A percentile compares a stretch with the other conserved stretches of the same genome.
phyloP scores from a whole-genome alignment of 306 rosid genomes.

The Lupinus albus region DNA sequence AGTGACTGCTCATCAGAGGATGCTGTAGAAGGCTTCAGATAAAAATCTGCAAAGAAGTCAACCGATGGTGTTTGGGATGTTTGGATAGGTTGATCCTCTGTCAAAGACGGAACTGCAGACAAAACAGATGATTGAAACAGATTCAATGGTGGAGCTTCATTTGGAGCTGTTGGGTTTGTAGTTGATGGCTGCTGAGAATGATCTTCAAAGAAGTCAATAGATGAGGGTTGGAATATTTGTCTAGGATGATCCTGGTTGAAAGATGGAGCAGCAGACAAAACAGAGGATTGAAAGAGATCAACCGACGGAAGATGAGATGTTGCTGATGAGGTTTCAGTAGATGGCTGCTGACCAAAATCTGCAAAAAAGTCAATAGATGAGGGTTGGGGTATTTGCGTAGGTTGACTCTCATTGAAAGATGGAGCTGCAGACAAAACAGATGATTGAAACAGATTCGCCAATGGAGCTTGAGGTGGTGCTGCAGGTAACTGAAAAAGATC shows the following conservation, averaged over 20 bases:
- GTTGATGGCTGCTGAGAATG: slow-evolving; percentile 44
- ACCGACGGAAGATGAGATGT: slow-evolving; percentile 30
- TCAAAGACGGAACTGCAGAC: slow-evolving; percentile 39
- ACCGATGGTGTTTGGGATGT: slow-evolving; percentile 43
- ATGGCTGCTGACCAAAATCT: slow-evolving; percentile 41
- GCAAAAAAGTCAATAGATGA: slow-evolving; percentile 51
- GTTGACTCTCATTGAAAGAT: slow-evolving; percentile 36
- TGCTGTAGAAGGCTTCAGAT: slow-evolving; percentile 49
- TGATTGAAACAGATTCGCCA: slow-evolving; percentile 47
- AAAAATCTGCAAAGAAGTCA: slow-evolving; percentile 47
- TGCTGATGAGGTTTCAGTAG: slow-evolving; percentile 36
- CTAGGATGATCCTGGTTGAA: slow-evolving; percentile 36
- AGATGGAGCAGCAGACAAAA: slow-evolving; percentile 32
- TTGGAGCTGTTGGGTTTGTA: slow-evolving; percentile 31
- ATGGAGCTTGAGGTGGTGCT: slow-evolving; percentile 38
- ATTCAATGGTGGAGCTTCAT: slow-evolving; percentile 49
- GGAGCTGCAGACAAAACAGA: slow-evolving; percentile 29
- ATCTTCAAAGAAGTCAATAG: slow-evolving; percentile 46
- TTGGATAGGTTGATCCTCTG: slow-evolving; percentile 48
- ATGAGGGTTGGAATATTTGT: slow-evolving; percentile 35
- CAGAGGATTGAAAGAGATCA: slow-evolving; percentile 47
- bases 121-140: slow-evolving; percentile 50
- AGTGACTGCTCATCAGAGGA: slow-evolving; percentile 44
- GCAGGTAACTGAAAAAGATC: slow-evolving; percentile 60
- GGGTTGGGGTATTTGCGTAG: slow-evolving; percentile 34